Evolutionary conservation across 768 basidiomycete genomes (phyloP), one percentile per base, ranked within the genome.

Genomic region (Tricholoma matsutake): DNA sequence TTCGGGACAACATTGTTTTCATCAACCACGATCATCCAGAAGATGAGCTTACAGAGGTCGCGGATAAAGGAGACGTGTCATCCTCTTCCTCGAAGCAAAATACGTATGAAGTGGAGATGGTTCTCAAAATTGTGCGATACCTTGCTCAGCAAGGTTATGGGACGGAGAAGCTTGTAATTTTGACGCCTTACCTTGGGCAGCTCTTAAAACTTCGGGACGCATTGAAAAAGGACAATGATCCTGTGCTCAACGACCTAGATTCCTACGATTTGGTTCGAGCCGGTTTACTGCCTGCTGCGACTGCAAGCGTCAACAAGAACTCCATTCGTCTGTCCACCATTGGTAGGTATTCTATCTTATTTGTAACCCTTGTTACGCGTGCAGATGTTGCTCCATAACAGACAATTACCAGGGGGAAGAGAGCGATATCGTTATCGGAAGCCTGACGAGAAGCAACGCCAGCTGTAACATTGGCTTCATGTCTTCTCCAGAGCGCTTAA

Each of bases 401-500:
- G 89, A 90, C 65, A 91, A 90, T 64, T 91, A 89, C 62, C 89
- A 90, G 67, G 88, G 88, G 2, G 89, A 90, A 67, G 88, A 90
- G 69, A 84, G 85, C 34, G 82, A 89, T 54, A 85, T 91, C 53
- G 85, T 91, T 25, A 73, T 91, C 34, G 77, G 79, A 5, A 84
- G 81, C 10, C 69, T 91, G 32, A 87, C 85, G 0, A 72, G 88
- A 53, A 88, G 86, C 63, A 89, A 91, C 60, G 5, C 73, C 0
- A 59, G 71, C 0, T 67, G 79, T 54, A 81, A 85, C 59, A 89
- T 90, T 22, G 88, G 89, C 0, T 90, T 91, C 73, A 88, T 91
- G 87, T 81, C 72, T 34, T 79, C 88, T 2, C 82, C 86, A 0
- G 86, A 90, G 69, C 83, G 88, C 20, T 73, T 90, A 22, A 91